Conservation (phyloP, 306 rosid genomes). For the Casuarina glauca region DNA sequence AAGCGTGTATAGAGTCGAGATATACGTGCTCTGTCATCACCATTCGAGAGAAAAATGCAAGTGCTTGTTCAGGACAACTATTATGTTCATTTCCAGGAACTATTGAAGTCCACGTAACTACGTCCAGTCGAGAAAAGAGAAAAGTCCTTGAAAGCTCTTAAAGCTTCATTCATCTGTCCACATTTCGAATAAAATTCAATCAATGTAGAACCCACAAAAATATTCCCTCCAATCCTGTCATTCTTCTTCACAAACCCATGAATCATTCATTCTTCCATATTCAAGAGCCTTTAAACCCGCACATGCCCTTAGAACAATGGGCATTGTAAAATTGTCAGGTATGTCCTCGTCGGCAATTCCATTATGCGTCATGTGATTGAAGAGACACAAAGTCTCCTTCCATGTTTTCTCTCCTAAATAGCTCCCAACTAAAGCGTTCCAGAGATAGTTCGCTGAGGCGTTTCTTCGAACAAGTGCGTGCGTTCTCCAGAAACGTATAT, state of each 20-base stretch:
- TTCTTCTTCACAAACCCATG: slow-evolving; percentile 62
- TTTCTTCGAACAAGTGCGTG: slow-evolving; percentile 64
- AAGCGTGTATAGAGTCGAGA: slow-evolving; percentile 66
- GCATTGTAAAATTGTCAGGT: slow-evolving; percentile 61
- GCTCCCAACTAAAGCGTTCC: slow-evolving; percentile 71
- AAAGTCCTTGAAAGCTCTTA: slow-evolving; percentile 54
- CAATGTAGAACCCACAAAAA: slow-evolving; percentile 74
- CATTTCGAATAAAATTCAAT: slow-evolving; percentile 66
- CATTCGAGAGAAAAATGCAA: slow-evolving; percentile 60
- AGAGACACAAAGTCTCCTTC: slow-evolving; percentile 48
- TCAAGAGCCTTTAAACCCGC: slow-evolving; percentile 41
- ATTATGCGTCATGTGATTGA: slow-evolving; percentile 44
- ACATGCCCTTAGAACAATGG: slow-evolving; percentile 66
- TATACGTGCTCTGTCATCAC: slow-evolving; percentile 29
- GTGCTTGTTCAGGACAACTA: slow-evolving; percentile 31
- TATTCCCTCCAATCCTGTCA: slow-evolving; percentile 40
- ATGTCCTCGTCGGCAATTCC: slow-evolving; percentile 31
- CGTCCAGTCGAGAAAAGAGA: slow-evolving; percentile 43
- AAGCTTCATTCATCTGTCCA: slow-evolving; percentile 59
- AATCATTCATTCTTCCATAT: slow-evolving; percentile 42
- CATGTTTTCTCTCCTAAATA: slow-evolving; percentile 46
- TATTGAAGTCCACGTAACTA: slow-evolving; percentile 70
- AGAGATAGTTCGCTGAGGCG: slow-evolving; percentile 47
- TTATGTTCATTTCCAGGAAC: slow-evolving; percentile 56
- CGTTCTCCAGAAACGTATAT: slow-evolving; percentile 42